Conservation (phyloP, 352 stramenopile species). For the Plasmopara muralis region DNA sequence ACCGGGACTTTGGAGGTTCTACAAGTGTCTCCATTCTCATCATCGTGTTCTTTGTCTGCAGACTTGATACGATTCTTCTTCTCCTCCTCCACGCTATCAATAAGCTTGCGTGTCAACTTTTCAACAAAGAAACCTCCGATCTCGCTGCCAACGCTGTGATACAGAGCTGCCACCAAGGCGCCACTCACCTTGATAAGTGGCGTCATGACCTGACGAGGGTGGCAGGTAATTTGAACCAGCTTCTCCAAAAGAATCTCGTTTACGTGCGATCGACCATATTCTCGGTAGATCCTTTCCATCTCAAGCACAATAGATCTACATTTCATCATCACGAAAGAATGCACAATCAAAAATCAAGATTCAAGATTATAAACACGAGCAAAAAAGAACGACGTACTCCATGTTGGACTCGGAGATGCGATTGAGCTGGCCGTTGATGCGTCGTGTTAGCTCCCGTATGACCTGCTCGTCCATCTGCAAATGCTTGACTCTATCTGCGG, state of each 20-base stretch:
- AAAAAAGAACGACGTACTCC: constrained; percentile 38
- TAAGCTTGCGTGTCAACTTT: constrained; percentile 58
- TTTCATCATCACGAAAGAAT: neutral
- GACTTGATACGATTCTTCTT: constrained; percentile 20
- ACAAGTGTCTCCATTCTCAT: constrained; percentile 22
- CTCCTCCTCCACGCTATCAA: constrained; percentile 36
- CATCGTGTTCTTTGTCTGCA: constrained; percentile 5
- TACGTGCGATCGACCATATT: constrained; percentile 59
- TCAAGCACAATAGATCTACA: constrained; percentile 60
- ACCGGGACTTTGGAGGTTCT: constrained; percentile 52
- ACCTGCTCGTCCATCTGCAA: constrained; percentile 70
- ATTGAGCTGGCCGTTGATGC: constrained; percentile 88
- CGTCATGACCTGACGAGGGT: constrained; percentile 67
- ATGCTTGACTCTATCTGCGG: constrained; percentile 21
- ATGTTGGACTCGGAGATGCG: constrained; percentile 89
- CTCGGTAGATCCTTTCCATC: constrained; percentile 76
- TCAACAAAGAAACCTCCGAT: constrained; percentile 79
- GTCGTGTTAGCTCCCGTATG: constrained; percentile 58
- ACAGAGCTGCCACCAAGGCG: constrained; percentile 61
- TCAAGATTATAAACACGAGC: neutral
- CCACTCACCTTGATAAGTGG: constrained; percentile 69
- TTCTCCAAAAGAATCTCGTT: constrained; percentile 71
- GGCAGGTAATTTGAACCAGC: constrained; percentile 52
- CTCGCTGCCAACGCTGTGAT: constrained; percentile 72
- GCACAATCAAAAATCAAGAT: constrained; percentile 5